These are phyloP conservation scores for Capsicum pubescens DNA, from an alignment of 257 asterid genomes.

Conservation along the genomic window DNA sequence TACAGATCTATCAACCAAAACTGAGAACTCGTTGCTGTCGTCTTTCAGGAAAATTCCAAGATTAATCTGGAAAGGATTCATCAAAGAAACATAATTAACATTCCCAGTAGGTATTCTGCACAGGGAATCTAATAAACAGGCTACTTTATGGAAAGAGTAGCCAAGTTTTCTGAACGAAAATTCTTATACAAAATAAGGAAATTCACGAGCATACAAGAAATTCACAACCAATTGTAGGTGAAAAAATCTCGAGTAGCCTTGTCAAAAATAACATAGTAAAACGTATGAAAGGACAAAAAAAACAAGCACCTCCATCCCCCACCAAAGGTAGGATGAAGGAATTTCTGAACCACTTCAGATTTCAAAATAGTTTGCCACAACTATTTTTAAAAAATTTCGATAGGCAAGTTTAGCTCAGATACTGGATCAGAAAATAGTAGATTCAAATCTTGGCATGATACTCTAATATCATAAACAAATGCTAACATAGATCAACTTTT, in stretches of 20 bases:
- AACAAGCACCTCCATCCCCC: conserved; percentile 16
- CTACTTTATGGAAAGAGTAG: background rate
- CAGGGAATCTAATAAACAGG: background rate
- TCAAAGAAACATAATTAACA: conserved; percentile 7
- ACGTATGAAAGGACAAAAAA: background rate
- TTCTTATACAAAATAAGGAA: background rate
- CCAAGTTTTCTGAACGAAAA: background rate
- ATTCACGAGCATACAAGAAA: background rate
- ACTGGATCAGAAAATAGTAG: background rate
- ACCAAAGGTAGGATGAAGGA: background rate
- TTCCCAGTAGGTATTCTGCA: background rate
- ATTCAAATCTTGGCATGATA: conserved; percentile 19
- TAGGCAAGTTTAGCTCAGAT: background rate
- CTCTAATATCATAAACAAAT: conserved; percentile 10
- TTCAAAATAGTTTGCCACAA: conserved; percentile 4
- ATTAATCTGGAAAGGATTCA: conserved; percentile 64
- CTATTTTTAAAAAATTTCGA: background rate
- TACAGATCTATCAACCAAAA: conserved; percentile 93
- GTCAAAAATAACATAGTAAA: background rate
- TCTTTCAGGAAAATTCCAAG: conserved; percentile 91
- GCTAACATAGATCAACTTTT: background rate
- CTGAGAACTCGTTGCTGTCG: conserved; percentile 68
- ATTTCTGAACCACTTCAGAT: conserved; percentile 17
- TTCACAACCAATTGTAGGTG: background rate
- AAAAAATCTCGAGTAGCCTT: background rate